These are phyloP conservation scores for Rubus idaeus DNA, from an alignment of 306 rosid species.

Conservation along the genomic window DNA sequence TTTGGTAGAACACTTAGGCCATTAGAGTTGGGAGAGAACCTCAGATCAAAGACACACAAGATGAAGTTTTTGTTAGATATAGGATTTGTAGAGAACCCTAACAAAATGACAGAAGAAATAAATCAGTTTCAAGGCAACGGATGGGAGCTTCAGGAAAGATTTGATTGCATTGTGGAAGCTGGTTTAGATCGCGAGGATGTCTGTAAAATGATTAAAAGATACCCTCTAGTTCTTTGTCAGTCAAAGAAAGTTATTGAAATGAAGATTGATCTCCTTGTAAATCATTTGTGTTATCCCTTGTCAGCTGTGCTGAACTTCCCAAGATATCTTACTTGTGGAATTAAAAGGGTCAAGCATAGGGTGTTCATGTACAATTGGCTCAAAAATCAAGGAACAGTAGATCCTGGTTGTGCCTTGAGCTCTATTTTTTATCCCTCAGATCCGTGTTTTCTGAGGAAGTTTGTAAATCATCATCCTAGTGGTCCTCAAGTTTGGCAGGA, in stretches of 20 bases:
- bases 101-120: constrained; percentile 31
- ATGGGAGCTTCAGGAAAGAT: constrained; percentile 55
- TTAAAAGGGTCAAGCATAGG: constrained; percentile 47
- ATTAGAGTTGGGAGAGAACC: constrained; percentile 26
- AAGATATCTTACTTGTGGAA: constrained; percentile 44
- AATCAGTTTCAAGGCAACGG: constrained; percentile 59
- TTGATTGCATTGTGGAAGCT: constrained; percentile 50
- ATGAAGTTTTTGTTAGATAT: constrained; percentile 47
- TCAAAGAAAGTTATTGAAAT: constrained; percentile 35
- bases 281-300: constrained; percentile 41
- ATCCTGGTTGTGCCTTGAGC: constrained; percentile 41
- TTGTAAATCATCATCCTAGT: constrained; percentile 46
- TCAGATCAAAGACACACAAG: constrained; percentile 30
- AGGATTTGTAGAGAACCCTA: constrained; percentile 43
- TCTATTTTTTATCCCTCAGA: constrained; percentile 47
- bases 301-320: constrained; percentile 50
- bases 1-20: constrained; percentile 42
- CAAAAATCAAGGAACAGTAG: constrained; percentile 35
- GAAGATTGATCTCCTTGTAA: constrained; percentile 37
- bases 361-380: constrained; percentile 62
- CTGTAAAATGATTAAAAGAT: constrained; percentile 37
- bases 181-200: constrained; percentile 50
- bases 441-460: constrained; percentile 29
- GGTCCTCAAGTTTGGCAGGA: constrained; percentile 58
- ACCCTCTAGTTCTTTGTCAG: constrained; percentile 60